phyloP scores from a whole-genome alignment of 768 basidiomycete genomes.

The Suillus variegatus region DNA sequence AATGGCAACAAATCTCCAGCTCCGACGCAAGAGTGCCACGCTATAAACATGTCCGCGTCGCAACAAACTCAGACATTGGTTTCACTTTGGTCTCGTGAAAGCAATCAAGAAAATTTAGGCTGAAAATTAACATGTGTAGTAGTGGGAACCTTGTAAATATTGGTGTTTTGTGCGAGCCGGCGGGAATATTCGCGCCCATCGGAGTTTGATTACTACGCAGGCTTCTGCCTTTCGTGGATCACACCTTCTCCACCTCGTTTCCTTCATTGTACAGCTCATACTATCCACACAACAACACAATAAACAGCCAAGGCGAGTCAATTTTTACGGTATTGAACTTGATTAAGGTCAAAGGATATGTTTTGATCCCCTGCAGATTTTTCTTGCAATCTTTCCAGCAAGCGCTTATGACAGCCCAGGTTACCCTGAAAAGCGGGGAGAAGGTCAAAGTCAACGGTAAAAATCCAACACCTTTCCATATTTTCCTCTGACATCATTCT shows the following conservation, averaged over 20 bases:
- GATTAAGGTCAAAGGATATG: conserved; percentile 4
- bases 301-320: conserved; percentile 21
- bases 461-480: conserved; percentile 21
- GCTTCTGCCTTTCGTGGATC: conserved; percentile 31
- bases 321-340: conserved; percentile 15
- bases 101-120: too few relatives aligned
- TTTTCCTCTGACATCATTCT: conserved; percentile 19
- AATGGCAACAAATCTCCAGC: neutral
- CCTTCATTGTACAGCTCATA: conserved; percentile 30
- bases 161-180: conserved; percentile 1
- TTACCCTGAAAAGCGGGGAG: conserved; percentile 80
- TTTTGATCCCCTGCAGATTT: conserved; percentile 23
- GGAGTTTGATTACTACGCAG: conserved; percentile 36
- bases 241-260: conserved; percentile 38
- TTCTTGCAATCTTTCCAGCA: conserved; percentile 23
- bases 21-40: neutral
- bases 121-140: neutral
- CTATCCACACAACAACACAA: conserved; percentile 23
- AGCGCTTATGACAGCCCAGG: conserved; percentile 31
- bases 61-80: neutral
- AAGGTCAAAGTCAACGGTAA: conserved; percentile 87
- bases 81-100: neutral
- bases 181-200: conserved; percentile 35
- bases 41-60: neutral
- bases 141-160: neutral